A percentile compares a stretch with the other conserved stretches of the same genome.
These are phyloP conservation scores for Puccinia coronata DNA, from an alignment of 1,284 basidiomycete species.

Conservation along the genomic window DNA sequence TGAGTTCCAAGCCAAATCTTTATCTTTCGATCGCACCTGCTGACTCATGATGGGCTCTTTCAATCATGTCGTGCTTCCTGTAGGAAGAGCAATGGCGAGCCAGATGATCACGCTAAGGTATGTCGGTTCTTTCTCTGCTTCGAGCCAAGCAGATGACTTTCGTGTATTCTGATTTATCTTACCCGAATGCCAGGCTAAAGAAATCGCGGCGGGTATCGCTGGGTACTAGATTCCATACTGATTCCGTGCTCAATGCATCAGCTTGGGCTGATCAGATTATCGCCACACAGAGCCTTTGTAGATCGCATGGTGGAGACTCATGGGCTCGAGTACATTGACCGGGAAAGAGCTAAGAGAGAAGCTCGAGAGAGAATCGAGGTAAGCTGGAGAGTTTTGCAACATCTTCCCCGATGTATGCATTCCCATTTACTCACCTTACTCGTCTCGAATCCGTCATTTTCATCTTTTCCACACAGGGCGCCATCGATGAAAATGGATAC, in stretches of 20 bases:
- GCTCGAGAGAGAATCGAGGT: slow-evolving; percentile 31
- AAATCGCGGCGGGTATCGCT: slow-evolving; percentile 46
- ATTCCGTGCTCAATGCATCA: no score
- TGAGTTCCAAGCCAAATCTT: slow-evolving; percentile 1
- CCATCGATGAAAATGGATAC: slow-evolving; percentile 25
- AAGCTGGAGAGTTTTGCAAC: not conserved
- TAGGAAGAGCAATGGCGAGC: slow-evolving; percentile 45
- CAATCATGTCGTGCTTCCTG: not conserved
- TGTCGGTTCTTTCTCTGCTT: not conserved
- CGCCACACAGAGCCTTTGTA: slow-evolving; percentile 37
- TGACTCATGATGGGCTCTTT: not conserved
- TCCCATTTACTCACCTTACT: not conserved
- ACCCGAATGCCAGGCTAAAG: slow-evolving; percentile 29
- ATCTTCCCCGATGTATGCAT: not conserved
- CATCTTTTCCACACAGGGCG: not conserved
- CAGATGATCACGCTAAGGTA: slow-evolving; percentile 43
- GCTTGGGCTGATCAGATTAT: no score
- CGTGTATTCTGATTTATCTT: not conserved
- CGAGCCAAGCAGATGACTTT: not conserved
- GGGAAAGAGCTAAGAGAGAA: slow-evolving; percentile 40
- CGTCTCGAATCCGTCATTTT: not conserved
- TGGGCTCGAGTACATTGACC: slow-evolving; percentile 51
- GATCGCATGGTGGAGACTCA: slow-evolving; percentile 52
- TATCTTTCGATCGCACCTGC: not conserved
- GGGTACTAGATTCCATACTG: no score